phyloP scores from a whole-genome alignment of 345 rosid species.

The Linum lewisii region DNA sequence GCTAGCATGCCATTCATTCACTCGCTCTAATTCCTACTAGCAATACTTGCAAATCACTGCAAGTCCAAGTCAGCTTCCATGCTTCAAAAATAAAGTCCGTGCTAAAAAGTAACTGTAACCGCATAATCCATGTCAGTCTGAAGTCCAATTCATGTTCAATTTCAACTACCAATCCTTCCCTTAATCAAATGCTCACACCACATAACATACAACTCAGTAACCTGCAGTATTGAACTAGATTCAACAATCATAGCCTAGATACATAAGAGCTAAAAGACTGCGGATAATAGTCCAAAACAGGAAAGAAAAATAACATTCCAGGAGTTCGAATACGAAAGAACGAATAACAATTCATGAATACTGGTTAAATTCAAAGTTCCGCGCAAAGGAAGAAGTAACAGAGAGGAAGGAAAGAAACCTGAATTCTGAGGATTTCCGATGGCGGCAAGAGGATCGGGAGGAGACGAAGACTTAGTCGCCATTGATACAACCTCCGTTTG shows the following conservation, averaged over 20 bases:
- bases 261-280: background rate
- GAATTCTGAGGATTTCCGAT: conserved; percentile 21
- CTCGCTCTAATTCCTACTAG: background rate
- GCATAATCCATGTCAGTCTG: background rate
- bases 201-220: background rate
- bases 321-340: background rate
- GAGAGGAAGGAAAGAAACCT: conserved; percentile 17
- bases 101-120: background rate
- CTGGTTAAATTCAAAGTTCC: background rate
- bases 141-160: background rate
- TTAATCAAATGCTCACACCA: background rate
- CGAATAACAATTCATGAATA: background rate
- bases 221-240: background rate
- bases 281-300: background rate
- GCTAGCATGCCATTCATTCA: background rate
- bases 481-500: conserved; percentile 15
- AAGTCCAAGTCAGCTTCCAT: too few relatives aligned
- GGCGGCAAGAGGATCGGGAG: conserved; percentile 14
- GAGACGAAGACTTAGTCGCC: conserved; percentile 33
- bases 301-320: too few relatives aligned
- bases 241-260: background rate
- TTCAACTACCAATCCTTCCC: background rate
- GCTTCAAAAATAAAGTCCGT: too few relatives aligned
- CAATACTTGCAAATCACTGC: background rate
- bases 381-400: background rate